phyloP scores from a whole-genome alignment of 805 yeast genomes.

The Yarrowia sp. region DNA sequence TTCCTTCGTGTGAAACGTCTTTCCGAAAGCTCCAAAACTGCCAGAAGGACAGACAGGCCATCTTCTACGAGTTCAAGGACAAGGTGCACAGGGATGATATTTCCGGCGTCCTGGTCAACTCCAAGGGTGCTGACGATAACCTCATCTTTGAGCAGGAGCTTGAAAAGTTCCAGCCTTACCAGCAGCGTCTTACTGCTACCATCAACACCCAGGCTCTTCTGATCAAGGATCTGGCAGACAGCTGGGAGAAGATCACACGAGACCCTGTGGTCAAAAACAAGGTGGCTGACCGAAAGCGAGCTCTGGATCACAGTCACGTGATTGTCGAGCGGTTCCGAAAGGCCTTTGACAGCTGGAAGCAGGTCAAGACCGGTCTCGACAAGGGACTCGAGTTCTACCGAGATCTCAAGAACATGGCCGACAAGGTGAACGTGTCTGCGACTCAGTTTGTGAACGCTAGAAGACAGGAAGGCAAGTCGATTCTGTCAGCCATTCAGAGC shows the following conservation, averaged over 20 bases:
- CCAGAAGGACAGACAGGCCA: constrained; percentile 66
- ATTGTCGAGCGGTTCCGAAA: constrained; percentile 55
- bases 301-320: constrained; percentile 49
- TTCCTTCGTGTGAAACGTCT: constrained; percentile 62
- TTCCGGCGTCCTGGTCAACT: constrained; percentile 72
- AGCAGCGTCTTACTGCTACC: constrained; percentile 69
- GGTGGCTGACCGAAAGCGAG: constrained; percentile 51
- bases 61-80: constrained; percentile 69
- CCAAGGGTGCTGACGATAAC: constrained; percentile 64
- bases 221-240: constrained; percentile 56
- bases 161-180: constrained; percentile 74
- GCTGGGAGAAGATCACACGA: constrained; percentile 57
- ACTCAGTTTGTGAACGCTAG: constrained; percentile 33
- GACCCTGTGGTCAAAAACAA: constrained; percentile 56
- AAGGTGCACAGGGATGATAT: constrained; percentile 84
- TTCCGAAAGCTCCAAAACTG: constrained; percentile 67
- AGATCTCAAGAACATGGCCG: constrained; percentile 49
- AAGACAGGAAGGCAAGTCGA: constrained; percentile 26
- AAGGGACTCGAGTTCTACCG: constrained; percentile 72
- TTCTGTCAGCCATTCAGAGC: constrained; percentile 16
- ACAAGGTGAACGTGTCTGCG: constrained; percentile 8
- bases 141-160: constrained; percentile 72
- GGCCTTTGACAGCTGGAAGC: constrained; percentile 65
- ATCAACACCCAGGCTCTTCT: constrained; percentile 67
- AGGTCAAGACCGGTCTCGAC: constrained; percentile 62